Base-by-base conservation (phyloP, 139 green algal species). In the Prasinococcaceae sp. region DNA sequence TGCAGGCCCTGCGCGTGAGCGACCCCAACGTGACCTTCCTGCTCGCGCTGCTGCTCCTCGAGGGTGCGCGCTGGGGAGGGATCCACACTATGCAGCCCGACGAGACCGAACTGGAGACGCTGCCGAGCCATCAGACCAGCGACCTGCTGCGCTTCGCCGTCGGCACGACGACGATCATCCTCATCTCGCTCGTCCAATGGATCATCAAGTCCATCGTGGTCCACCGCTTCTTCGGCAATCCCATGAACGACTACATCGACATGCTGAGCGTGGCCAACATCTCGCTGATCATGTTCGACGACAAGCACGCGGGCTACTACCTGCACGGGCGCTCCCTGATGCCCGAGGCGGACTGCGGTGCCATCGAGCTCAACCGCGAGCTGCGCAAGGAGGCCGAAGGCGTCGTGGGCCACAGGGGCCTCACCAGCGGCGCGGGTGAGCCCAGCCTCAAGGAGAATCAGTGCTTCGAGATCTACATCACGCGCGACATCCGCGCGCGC, bases 201-300 rank as follows among this genome's bases (percentile, higher is more conserved):
- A 26, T 46, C n/a, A 46, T 44, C 42, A 60, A 60, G 58, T 41
- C 35, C 17, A 22, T 65, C 14, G 26, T 53, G 17, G 12, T 46
- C 30, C 36, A 65, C 57, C 19, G 26, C 25, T 58, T 58, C 46
- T 20, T 65, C 3, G 39, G 33, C 20, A 25, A 54, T 26, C 49
- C 49, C 30, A 26, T 66, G 2, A n/a, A 53, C 32, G 12, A 61
- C 4, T 68, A 61, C 28, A 30, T 68, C 25, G 60, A 68, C 51
- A 26, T 68, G 14, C 46, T 55, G 43, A 45, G 26, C 9, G 38
- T 61, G 43, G 24, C 60, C 14, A 68, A 68, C 42, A 51, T 68
- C 41, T 51, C 28, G 19, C 45, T 60, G 30, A 30, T 68, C 29
- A 30, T 67, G 3, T 27, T 67, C 6, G 35, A 51, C 37, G 51